Percentiles rank a stretch among this genome's conserved stretches.
Evolutionary conservation across 1,139 yeast species (phyloP).

Genomic region (Torulaspora pretoriensis): DNA sequence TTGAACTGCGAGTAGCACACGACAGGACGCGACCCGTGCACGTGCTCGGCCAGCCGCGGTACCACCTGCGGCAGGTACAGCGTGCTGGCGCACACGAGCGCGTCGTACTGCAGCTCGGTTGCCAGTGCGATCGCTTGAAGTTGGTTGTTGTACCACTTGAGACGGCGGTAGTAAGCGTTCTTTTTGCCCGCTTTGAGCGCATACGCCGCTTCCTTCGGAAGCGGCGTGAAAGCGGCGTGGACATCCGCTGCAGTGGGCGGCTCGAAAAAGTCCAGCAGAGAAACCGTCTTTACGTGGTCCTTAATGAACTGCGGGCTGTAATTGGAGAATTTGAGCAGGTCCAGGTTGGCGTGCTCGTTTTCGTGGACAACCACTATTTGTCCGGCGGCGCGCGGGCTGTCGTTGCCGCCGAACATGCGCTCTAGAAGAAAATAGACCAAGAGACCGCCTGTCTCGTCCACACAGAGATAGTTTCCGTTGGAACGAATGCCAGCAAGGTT

Average conservation of each 20-base stretch:
- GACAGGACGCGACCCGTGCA: conserved; percentile 86
- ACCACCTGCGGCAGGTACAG: conserved; percentile 64
- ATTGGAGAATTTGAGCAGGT: conserved; percentile 63
- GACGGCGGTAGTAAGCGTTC: conserved; percentile 64
- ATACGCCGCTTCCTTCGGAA: conserved; percentile 49
- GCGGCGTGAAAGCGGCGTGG: conserved; percentile 42
- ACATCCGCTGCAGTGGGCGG: conserved; percentile 58
- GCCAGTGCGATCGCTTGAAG: conserved; percentile 54
- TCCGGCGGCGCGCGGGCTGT: conserved; percentile 41
- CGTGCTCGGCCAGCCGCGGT: conserved; percentile 54
- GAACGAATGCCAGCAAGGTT: conserved; percentile 78
- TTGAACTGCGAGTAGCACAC: conserved; percentile 78
- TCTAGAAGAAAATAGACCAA: conserved; percentile 80
- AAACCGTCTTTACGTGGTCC: conserved; percentile 61
- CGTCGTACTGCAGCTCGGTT: conserved; percentile 62
- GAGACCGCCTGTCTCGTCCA: conserved; percentile 91
- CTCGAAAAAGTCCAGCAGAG: conserved; percentile 74
- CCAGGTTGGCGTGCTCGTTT: conserved; percentile 84
- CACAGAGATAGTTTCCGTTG: conserved; percentile 80
- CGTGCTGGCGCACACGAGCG: conserved; percentile 67
- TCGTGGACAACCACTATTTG: conserved; percentile 76
- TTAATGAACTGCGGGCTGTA: conserved; percentile 51
- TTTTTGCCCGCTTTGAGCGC: conserved; percentile 57
- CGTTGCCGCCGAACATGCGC: conserved; percentile 66
- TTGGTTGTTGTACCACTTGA: conserved; percentile 39